phyloP scores from a whole-genome alignment of 495 filamentous ascomycete species.

The Penicillium coffeae region DNA sequence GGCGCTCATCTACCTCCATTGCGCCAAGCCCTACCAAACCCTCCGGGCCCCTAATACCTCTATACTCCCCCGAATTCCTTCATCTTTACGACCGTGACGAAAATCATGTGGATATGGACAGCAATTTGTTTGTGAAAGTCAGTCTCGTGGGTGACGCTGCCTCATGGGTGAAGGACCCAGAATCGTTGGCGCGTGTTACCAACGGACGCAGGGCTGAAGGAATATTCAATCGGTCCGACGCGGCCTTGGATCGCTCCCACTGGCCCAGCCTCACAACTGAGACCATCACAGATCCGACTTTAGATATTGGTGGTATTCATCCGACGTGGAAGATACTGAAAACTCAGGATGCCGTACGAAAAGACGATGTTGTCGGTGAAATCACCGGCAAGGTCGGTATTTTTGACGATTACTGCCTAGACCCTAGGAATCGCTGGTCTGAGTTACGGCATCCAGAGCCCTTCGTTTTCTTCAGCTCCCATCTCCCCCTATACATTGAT shows the following conservation, averaged over 20 bases:
- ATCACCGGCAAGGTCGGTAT: conserved; percentile 82
- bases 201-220: conserved; percentile 42
- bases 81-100: conserved; percentile 62
- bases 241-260: conserved; percentile 50
- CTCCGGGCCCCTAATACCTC: conserved; percentile 40
- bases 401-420: conserved; percentile 69
- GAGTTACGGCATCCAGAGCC: conserved; percentile 74
- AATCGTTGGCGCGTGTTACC: conserved; percentile 38
- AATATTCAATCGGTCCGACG: conserved; percentile 50
- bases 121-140: conserved; percentile 62
- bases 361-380: conserved; percentile 74
- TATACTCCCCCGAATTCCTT: conserved; percentile 69
- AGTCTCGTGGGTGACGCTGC: conserved; percentile 63
- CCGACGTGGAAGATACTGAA: conserved; percentile 69
- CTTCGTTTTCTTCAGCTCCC: conserved; percentile 79
- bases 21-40: conserved; percentile 53
- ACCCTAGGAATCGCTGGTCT: conserved; percentile 70
- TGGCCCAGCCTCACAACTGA: conserved; percentile 47
- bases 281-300: conserved; percentile 37
- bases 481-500: conserved; percentile 86
- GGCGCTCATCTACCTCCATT: conserved; percentile 40
- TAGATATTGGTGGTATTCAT: conserved; percentile 43
- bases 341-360: conserved; percentile 56
- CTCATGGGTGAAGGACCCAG: conserved; percentile 66
- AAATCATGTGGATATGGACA: conserved; percentile 48